Percentiles rank a stretch among this genome's conserved stretches.
Conservation (phyloP, 2,329 filamentous ascomycete species). For the Aspergillus sp. region DNA sequence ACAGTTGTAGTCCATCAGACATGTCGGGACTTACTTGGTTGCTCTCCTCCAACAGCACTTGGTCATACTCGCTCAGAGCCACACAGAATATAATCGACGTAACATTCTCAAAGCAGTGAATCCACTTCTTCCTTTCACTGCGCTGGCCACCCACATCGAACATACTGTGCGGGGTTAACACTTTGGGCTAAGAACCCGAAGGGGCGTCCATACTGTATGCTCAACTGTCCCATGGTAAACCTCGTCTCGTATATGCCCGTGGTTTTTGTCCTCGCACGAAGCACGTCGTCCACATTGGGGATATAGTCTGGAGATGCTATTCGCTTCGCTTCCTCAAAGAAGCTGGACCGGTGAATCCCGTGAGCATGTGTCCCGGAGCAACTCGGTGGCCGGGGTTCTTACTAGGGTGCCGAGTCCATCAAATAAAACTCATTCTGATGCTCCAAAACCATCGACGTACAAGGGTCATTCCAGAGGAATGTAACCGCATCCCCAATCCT, state of each 20-base stretch:
- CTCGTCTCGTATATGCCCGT: slow-evolving; percentile 98
- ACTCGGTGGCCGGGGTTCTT: slow-evolving; percentile 34
- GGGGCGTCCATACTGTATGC: slow-evolving; percentile 74
- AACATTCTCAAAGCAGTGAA: slow-evolving; percentile 99
- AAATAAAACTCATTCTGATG: slow-evolving; percentile 97
- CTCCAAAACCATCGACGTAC: slow-evolving; percentile 73
- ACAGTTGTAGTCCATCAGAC: slow-evolving; percentile 8
- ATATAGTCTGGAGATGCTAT: slow-evolving; percentile 81
- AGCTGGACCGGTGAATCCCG: slow-evolving; percentile 47
- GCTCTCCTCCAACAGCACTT: slow-evolving; percentile 91
- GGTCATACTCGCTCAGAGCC: slow-evolving; percentile 94
- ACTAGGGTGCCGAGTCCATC: slow-evolving; percentile 99
- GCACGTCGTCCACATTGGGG: slow-evolving; percentile 86
- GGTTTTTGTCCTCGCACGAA: slow-evolving; percentile 92
- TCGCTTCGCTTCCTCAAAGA: slow-evolving; percentile 84
- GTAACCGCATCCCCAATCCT: slow-evolving; percentile 75
- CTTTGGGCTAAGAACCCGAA: slow-evolving; percentile 7
- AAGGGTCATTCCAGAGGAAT: slow-evolving; percentile 82
- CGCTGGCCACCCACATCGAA: slow-evolving; percentile 96
- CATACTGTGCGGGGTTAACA: slow-evolving; percentile 56
- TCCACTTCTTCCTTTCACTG: slow-evolving; percentile 99
- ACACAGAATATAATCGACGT: slow-evolving; percentile 99
- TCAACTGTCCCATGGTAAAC: slow-evolving; percentile 96
- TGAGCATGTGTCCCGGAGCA: slow-evolving; percentile 11
- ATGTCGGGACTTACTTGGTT: slow-evolving; percentile 61